These are phyloP conservation scores for Pythium insidiosum DNA, from an alignment of 352 stramenopile genomes.

Conservation along the genomic window DNA sequence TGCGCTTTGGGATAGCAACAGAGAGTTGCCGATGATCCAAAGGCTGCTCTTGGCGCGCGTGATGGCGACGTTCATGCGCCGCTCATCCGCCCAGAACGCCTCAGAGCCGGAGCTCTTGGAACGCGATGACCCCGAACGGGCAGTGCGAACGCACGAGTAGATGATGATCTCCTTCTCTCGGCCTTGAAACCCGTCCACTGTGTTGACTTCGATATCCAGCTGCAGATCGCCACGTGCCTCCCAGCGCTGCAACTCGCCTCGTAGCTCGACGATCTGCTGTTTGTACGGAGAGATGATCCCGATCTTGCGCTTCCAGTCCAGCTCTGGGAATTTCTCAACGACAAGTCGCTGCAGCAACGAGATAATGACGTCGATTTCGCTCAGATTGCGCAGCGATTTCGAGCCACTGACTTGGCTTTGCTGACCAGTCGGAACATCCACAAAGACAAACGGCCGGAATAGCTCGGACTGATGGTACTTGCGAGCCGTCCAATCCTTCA, in stretches of 20 bases:
- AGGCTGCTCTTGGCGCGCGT: constrained; percentile 95
- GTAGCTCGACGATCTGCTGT: constrained; percentile 92
- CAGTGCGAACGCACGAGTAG: constrained; percentile 95
- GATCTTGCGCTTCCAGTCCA: constrained; percentile 88
- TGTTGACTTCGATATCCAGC: constrained; percentile 85
- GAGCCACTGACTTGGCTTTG: constrained; percentile 69
- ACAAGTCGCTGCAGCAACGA: constrained; percentile 88
- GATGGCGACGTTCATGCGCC: constrained; percentile 98
- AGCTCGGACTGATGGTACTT: constrained; percentile 34
- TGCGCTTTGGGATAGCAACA: constrained; percentile 51
- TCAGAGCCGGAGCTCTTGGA: constrained; percentile 8
- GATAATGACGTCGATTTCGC: constrained; percentile 65
- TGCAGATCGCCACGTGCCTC: constrained; percentile 33
- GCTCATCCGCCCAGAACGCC: constrained; percentile 94
- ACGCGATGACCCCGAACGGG: no score
- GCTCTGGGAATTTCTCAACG: constrained; percentile 61
- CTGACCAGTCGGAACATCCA: constrained; percentile 42
- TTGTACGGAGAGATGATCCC: constrained; percentile 99
- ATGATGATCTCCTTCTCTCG: constrained; percentile 98
- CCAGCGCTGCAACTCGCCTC: constrained; percentile 57
- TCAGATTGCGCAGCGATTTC: constrained; percentile 71
- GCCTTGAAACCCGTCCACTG: constrained; percentile 97
- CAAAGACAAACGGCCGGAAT: constrained; percentile 61
- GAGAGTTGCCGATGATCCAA: constrained; percentile 78
- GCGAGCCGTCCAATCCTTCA: constrained; percentile 72